Evolutionary conservation across 1,284 basidiomycete genomes (phyloP).

Genomic region (Heterobasidion occidentale): DNA sequence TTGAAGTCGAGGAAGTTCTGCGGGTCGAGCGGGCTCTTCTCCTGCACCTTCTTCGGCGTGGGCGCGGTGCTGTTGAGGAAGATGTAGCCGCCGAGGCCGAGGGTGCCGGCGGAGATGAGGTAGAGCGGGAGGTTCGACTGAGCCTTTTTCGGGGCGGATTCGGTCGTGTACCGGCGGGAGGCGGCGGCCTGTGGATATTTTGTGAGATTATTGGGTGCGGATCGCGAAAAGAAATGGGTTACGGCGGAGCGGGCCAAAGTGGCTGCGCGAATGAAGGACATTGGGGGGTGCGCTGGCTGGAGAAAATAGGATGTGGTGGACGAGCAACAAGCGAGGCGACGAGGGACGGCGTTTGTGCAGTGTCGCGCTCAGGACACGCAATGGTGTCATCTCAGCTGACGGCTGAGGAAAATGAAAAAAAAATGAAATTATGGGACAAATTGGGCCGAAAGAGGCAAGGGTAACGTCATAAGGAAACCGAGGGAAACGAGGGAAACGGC

Average conservation of each 20-base stretch:
- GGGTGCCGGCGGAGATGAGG: conserved; percentile 41
- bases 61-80: conserved; percentile 30
- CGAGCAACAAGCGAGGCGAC: too few species aligned
- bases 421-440: too few species aligned
- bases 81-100: conserved; percentile 43
- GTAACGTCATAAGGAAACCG: too few species aligned
- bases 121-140: conserved; percentile 41
- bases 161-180: conserved; percentile 38
- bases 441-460: too few species aligned
- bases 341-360: too few species aligned
- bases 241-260: conserved; percentile 33
- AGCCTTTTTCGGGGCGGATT: conserved; percentile 31
- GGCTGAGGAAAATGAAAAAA: too few species aligned
- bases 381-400: too few species aligned
- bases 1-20: conserved; percentile 74
- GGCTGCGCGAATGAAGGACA: conserved; percentile 38
- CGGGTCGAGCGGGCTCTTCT: conserved; percentile 65
- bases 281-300: conserved; percentile 12
- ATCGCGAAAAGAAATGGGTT: conserved; percentile 9
- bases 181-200: conserved; percentile 12
- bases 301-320: not conserved
- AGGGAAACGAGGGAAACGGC: too few species aligned
- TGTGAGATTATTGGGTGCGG: not conserved
- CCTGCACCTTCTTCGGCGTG: conserved; percentile 25
- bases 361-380: too few species aligned